A percentile compares a stretch with the other conserved stretches of the same genome.
Conservation (phyloP, 2,329 filamentous ascomycete genomes). For the Cladosporium sphaerospermum region DNA sequence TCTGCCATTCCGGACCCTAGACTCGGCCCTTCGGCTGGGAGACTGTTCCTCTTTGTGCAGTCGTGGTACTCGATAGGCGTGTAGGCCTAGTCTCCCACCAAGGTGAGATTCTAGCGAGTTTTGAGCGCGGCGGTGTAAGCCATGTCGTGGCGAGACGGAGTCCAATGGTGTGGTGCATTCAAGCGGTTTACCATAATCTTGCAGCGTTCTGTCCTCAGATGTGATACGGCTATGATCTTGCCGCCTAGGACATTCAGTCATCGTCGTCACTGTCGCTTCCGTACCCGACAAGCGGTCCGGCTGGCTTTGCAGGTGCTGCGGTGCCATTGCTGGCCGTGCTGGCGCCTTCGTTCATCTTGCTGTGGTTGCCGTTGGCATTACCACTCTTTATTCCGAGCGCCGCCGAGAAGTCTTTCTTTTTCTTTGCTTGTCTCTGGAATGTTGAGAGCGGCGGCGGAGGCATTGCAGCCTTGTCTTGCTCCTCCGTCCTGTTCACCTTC, state of each 20-base stretch:
- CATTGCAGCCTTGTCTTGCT: conserved; percentile 30
- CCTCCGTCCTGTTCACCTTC: conserved; percentile 26
- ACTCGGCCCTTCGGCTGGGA: no score
- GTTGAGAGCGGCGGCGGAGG: conserved; percentile 53
- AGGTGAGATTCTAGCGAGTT: no score
- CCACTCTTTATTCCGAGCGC: conserved; percentile 74
- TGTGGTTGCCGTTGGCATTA: background rate
- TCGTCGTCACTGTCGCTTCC: conserved; percentile 81
- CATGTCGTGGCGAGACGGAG: no score
- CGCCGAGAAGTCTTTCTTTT: conserved; percentile 75
- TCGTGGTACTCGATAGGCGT: no score
- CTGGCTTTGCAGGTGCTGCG: conserved; percentile 12
- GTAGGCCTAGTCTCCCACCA: no score
- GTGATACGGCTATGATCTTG: no score
- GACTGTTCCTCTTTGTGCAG: no score
- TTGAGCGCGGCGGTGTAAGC: no score
- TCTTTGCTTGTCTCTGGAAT: conserved; percentile 72
- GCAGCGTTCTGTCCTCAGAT: no score
- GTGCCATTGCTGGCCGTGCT: background rate
- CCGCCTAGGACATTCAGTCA: background rate
- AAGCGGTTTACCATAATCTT: no score
- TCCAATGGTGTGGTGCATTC: no score
- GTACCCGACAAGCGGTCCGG: conserved; percentile 78
- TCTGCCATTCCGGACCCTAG: no score
- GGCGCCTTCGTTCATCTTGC: background rate